Evolutionary conservation across 257 asterid genomes (phyloP), one percentile per base, ranked within the genome.

Genomic region (Asclepias syriaca): DNA sequence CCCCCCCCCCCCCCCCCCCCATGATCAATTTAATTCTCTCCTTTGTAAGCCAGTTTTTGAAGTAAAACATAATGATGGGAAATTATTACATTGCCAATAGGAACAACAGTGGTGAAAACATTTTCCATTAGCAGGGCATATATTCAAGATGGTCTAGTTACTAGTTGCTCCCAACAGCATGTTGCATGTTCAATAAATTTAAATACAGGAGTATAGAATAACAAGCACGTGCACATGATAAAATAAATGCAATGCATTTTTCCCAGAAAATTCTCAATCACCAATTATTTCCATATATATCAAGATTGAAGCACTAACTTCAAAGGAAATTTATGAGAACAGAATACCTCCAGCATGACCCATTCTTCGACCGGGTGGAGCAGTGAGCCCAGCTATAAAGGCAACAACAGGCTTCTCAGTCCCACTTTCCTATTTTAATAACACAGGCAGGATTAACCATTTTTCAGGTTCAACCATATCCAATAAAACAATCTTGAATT

Each of bases 311-410:
- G 46, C 65, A 72, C 32, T 61, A 67, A 68, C 54, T 63, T 34
- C 34, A 6, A 63, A 63, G 7, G 8, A 63, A 43, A 63, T n/a
- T 66, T 16, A 66, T 15, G 13, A 45, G 21, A 70, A 75, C 69
- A 68, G 66, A 11, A 69, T 43, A 94, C 97, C 99, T 89, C 99
- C 99, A 68, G 97, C 99, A 70, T 94, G 99, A 66, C 97, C 98
- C 98, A 94, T 94, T 76, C 97, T 85, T 74, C 98, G 88, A 64
- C 98, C 98, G 70, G 97, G 98, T 69, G 98, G 98, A 78, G 98
- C 98, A 69, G 98, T 94, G 76, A 94, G 97, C 76, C 98, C 98
- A 74, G 98, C 98, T 77, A 91, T 91, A 77, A 94, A 93, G 78
- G 96, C 96, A 72, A 93, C 97, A 75, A 91, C 81, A 55, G 97